These are phyloP conservation scores for Canavalia ensiformis DNA, from an alignment of 306 rosid species.

Conservation along the genomic window DNA sequence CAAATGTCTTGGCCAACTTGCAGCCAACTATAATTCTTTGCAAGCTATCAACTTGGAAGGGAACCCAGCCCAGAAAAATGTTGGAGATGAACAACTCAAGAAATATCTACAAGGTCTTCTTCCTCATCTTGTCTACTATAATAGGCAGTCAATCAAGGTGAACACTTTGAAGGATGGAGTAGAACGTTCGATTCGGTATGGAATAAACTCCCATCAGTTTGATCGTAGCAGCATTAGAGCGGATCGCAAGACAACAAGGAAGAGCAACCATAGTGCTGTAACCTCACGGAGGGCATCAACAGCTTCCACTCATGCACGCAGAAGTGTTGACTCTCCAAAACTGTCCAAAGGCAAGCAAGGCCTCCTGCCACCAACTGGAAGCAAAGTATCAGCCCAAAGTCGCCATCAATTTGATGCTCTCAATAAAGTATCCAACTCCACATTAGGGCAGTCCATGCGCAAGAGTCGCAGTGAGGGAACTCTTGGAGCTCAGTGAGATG, in stretches of 20 bases:
- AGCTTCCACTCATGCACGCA: slow-evolving; percentile 55
- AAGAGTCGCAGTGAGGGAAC: slow-evolving; percentile 86
- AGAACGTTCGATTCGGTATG: slow-evolving; percentile 76
- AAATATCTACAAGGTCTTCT: slow-evolving; percentile 90
- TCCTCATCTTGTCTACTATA: slow-evolving; percentile 85
- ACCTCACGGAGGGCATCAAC: slow-evolving; percentile 58
- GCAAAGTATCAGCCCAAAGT: slow-evolving; percentile 54
- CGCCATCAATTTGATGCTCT: slow-evolving; percentile 57
- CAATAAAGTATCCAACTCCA: slow-evolving; percentile 48
- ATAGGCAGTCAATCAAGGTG: slow-evolving; percentile 69
- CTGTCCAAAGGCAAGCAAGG: slow-evolving; percentile 61
- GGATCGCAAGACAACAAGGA: slow-evolving; percentile 76
- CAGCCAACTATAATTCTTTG: slow-evolving; percentile 88
- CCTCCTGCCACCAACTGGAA: slow-evolving; percentile 67
- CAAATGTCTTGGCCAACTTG: slow-evolving; percentile 96
- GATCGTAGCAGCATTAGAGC: slow-evolving; percentile 72
- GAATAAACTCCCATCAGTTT: slow-evolving; percentile 70
- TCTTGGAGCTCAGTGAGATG: slow-evolving; percentile 67
- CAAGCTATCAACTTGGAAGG: slow-evolving; percentile 95
- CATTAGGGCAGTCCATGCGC: slow-evolving; percentile 60
- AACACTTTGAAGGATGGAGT: slow-evolving; percentile 70
- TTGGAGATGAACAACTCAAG: slow-evolving; percentile 94
- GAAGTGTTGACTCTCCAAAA: slow-evolving; percentile 53
- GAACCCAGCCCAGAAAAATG: slow-evolving; percentile 93
- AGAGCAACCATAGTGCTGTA: slow-evolving; percentile 53